Evolutionary conservation across 345 rosid species (phyloP).

Genomic region (Eucalyptus marginata): DNA sequence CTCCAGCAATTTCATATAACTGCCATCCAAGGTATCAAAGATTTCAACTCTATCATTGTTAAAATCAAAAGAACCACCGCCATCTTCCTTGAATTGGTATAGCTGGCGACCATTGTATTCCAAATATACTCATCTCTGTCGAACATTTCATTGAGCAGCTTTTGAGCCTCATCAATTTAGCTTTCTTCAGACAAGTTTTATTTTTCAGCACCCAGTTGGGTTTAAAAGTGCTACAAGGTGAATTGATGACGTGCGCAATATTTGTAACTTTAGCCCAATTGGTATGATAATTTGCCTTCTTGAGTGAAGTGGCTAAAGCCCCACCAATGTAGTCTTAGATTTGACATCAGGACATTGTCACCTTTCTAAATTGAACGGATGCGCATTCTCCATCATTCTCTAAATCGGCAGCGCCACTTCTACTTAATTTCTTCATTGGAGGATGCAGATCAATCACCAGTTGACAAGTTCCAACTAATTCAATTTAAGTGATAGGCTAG

Average conservation of each 20-base stretch:
- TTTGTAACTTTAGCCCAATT: neutral
- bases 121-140: slow-evolving; percentile 60
- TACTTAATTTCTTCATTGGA: too few relatives aligned
- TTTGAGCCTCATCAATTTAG: slow-evolving; percentile 50
- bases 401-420: too few relatives aligned
- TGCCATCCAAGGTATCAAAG: neutral
- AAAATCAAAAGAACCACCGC: too few relatives aligned
- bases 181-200: slow-evolving; percentile 35
- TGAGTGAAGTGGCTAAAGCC: neutral
- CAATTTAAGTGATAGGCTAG: too few relatives aligned
- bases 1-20: too few relatives aligned
- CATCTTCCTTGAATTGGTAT: slow-evolving; percentile 42
- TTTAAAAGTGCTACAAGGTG: slow-evolving; percentile 11
- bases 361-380: too few relatives aligned
- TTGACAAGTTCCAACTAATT: too few relatives aligned
- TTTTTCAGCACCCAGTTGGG: slow-evolving; percentile 18
- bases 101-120: slow-evolving; percentile 76
- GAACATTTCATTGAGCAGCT: slow-evolving; percentile 55
- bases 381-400: too few relatives aligned
- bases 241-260: slow-evolving; percentile 1
- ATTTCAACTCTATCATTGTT: too few relatives aligned
- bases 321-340: neutral
- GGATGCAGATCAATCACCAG: too few relatives aligned
- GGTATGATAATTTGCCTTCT: neutral
- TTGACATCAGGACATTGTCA: neutral